phyloP scores from a whole-genome alignment of 495 filamentous ascomycete genomes.

The Amorphotheca resinae region DNA sequence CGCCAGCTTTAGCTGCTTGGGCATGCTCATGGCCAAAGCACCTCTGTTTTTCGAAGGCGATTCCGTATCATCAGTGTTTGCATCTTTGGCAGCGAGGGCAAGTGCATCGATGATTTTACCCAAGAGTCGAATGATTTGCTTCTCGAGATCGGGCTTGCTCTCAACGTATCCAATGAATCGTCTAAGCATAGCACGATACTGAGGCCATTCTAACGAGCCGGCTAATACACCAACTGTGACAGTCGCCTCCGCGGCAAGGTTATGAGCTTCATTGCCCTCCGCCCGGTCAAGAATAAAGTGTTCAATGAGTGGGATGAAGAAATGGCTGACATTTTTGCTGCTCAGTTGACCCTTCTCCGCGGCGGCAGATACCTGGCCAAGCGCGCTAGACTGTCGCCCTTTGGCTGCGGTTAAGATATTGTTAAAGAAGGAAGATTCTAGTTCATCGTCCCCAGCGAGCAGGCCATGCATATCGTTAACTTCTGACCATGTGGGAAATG shows the following conservation, averaged over 20 bases:
- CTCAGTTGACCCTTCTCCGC: slow-evolving; percentile 48
- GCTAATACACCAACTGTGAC: slow-evolving; percentile 60
- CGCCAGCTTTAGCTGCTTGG: slow-evolving; percentile 54
- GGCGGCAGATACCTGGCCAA: slow-evolving; percentile 59
- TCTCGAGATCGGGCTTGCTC: slow-evolving; percentile 72
- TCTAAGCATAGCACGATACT: slow-evolving; percentile 70
- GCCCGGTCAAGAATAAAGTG: slow-evolving; percentile 79
- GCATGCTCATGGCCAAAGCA: slow-evolving; percentile 50
- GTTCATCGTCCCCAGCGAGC: slow-evolving; percentile 56
- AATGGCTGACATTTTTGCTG: slow-evolving; percentile 66
- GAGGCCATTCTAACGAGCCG: slow-evolving; percentile 76
- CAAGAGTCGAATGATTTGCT: slow-evolving; percentile 71
- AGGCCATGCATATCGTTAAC: slow-evolving; percentile 66
- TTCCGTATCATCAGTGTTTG: slow-evolving; percentile 6
- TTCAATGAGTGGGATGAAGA: slow-evolving; percentile 85
- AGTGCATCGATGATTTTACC: slow-evolving; percentile 70
- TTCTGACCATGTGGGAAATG: slow-evolving; percentile 51
- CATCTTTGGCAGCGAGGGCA: slow-evolving; percentile 31
- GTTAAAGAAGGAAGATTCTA: slow-evolving; percentile 87
- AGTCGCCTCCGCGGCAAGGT: slow-evolving; percentile 71
- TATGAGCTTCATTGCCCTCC: slow-evolving; percentile 67
- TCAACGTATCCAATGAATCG: slow-evolving; percentile 69
- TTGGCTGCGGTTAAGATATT: slow-evolving; percentile 88
- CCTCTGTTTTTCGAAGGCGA: neutral
- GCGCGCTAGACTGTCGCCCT: slow-evolving; percentile 70